These are phyloP conservation scores for Hyaloperonospora brassicae DNA, from an alignment of 352 stramenopile species.

Conservation along the genomic window DNA sequence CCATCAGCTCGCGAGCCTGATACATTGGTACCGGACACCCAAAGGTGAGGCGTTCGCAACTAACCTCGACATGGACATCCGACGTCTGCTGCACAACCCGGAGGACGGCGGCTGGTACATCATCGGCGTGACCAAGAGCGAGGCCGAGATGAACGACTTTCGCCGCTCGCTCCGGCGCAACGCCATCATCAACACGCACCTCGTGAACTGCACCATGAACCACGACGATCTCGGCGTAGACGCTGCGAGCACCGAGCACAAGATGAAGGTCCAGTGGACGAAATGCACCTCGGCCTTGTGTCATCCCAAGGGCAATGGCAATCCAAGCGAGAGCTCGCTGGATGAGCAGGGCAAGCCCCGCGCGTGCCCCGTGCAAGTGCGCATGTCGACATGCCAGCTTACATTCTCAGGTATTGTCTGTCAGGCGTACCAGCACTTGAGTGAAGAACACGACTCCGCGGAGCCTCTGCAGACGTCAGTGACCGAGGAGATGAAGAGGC, in stretches of 20 bases:
- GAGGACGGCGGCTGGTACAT: slow-evolving; percentile 73
- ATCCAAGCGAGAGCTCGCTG: slow-evolving; percentile 10
- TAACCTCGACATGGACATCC: slow-evolving; percentile 48
- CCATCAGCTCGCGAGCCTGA: slow-evolving; percentile 3
- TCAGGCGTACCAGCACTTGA: slow-evolving; percentile 70
- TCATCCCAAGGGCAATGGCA: slow-evolving; percentile 48
- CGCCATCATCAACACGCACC: slow-evolving; percentile 78
- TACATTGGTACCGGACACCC: slow-evolving; percentile 23
- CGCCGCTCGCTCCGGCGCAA: slow-evolving; percentile 72
- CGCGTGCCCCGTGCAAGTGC: slow-evolving; percentile 58
- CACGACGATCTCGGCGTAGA: slow-evolving; percentile 45
- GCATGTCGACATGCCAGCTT: slow-evolving; percentile 78
- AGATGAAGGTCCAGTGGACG: slow-evolving; percentile 83
- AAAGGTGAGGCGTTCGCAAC: background rate
- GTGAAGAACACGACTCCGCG: slow-evolving; percentile 64
- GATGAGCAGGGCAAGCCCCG: slow-evolving; percentile 30
- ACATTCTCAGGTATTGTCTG: slow-evolving; percentile 64
- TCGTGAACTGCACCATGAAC: slow-evolving; percentile 78
- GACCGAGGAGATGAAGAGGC: slow-evolving; percentile 67
- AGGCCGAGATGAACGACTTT: slow-evolving; percentile 68
- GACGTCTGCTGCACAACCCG: slow-evolving; percentile 64
- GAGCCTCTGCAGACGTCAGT: slow-evolving; percentile 65
- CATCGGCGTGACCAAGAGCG: slow-evolving; percentile 65
- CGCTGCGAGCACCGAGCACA: slow-evolving; percentile 46
- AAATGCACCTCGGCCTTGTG: slow-evolving; percentile 75